These are phyloP conservation scores for Argentina anserina DNA, from an alignment of 306 rosid genomes.

Conservation along the genomic window DNA sequence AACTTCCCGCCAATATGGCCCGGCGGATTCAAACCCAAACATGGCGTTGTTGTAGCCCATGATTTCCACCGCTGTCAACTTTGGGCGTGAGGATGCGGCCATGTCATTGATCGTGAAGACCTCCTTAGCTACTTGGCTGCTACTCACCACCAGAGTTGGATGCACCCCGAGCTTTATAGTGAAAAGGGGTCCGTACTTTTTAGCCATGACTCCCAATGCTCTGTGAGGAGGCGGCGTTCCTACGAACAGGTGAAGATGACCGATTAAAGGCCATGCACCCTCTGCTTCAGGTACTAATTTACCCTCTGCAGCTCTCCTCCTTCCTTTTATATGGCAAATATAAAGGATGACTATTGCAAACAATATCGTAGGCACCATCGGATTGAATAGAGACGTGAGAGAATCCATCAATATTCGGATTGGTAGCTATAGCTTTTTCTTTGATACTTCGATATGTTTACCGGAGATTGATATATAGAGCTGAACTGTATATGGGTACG, in stretches of 20 bases:
- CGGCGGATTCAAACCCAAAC: constrained; percentile 16
- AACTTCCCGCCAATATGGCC: constrained; percentile 30
- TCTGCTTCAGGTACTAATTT: constrained; percentile 23
- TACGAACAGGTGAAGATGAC: constrained; percentile 31
- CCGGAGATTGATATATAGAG: too few species aligned
- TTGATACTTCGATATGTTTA: too few species aligned
- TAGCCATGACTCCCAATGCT: constrained; percentile 18
- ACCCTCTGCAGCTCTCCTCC: background rate
- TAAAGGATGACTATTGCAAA: too few species aligned
- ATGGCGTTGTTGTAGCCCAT: constrained; percentile 33
- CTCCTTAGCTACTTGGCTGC: constrained; percentile 16
- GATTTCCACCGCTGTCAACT: background rate
- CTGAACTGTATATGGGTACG: too few species aligned
- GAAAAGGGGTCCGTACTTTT: constrained; percentile 27
- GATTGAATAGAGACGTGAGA: too few species aligned
- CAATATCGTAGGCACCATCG: too few species aligned
- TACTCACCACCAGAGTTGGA: constrained; percentile 10
- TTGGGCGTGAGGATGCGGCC: constrained; percentile 24
- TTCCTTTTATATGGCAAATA: background rate
- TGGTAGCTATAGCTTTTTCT: too few species aligned
- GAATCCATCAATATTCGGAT: too few species aligned
- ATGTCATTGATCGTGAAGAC: constrained; percentile 22
- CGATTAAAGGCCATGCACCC: constrained; percentile 41
- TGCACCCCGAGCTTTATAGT: constrained; percentile 9
- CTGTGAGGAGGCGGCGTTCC: constrained; percentile 19